These are phyloP conservation scores for Cetradonia linearis DNA, from an alignment of 495 filamentous ascomycete species.

Conservation along the genomic window DNA sequence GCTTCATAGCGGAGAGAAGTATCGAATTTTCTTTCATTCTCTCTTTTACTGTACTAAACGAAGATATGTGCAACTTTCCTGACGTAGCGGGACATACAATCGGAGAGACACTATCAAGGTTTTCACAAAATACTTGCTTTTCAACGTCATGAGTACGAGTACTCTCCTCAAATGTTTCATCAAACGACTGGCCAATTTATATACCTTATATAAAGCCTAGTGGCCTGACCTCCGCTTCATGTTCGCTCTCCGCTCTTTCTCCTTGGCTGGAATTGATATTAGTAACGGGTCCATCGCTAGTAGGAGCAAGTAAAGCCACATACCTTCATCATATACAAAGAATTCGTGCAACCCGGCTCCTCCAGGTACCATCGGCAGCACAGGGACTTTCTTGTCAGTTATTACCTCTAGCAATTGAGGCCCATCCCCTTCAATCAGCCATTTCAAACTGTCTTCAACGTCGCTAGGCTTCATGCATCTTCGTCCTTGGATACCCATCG, in stretches of 20 bases:
- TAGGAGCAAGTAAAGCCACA: not conserved
- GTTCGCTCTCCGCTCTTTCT: constrained; percentile 18
- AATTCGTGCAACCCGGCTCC: constrained; percentile 88
- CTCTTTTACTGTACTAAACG: not conserved
- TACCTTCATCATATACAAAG: constrained; percentile 78
- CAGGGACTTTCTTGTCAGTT: constrained; percentile 50
- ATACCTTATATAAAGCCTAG: not conserved
- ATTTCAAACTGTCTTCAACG: constrained; percentile 66
- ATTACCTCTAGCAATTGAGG: constrained; percentile 53
- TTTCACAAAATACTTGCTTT: not conserved
- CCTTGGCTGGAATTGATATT: constrained; percentile 15
- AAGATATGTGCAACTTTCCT: not conserved
- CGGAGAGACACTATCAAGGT: not conserved
- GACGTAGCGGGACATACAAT: not conserved
- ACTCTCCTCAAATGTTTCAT: not conserved
- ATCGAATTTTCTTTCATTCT: too few relatives aligned
- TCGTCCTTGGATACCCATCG: constrained; percentile 68
- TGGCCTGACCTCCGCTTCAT: constrained; percentile 14
- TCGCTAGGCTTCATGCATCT: constrained; percentile 58
- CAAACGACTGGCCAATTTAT: not conserved
- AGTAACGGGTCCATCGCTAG: not conserved
- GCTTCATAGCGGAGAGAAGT: too few relatives aligned
- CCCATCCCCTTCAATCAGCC: constrained; percentile 76
- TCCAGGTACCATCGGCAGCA: constrained; percentile 90
- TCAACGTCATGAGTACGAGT: not conserved